Evolutionary conservation across 768 basidiomycete species (phyloP), one percentile per base, ranked within the genome.

Genomic region (Pleurotus djamor): DNA sequence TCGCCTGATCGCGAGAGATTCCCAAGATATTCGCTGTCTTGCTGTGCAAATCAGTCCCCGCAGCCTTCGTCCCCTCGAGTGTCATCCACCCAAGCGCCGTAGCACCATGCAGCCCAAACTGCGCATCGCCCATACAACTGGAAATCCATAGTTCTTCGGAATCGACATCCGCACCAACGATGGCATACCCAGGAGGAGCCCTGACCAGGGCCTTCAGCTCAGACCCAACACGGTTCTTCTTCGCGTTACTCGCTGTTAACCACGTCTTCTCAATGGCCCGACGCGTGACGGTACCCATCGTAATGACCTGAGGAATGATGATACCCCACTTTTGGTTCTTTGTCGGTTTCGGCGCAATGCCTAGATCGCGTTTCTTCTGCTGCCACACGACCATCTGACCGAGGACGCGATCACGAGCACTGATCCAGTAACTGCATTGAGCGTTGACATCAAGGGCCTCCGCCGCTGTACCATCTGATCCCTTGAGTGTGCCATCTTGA

Each of bases 31-130:
- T 84, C 9, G 96, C 97, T 1, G 96, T 96, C 76, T 97, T 97
- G 9, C 96, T 98, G 68, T 98, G 96, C 34, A 99, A 74, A 74
- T 99, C 96, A 5, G 96, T 98, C 4, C 95, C 95, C 0, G 91
- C 89, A 0, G 88, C 82, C 73, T 98, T 98, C 13, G 96, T 96
- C 0, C 97, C 96, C 71, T 98, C 97, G 33, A 99, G 82, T 13
- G 96, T 98, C 96, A 99, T 98, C 96, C 96, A 98, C 3, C 97
- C 96, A 45, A 99, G 87, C 1, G 96, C 95, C 2, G 95, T 96
- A 9, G 95, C 94, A 9, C 96, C 96, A 65, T 99, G 96, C 59
- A 96, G 71, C 7, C 96, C 97, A 71, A 99, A 97, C 72, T 99
- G 96, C 0, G 95, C 92, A 68, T 98, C 97, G 0, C 96, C 96